A percentile compares a stretch with the other conserved stretches of the same genome.
phyloP scores from a whole-genome alignment of 805 yeast genomes.

The Pichia cabralensis region DNA sequence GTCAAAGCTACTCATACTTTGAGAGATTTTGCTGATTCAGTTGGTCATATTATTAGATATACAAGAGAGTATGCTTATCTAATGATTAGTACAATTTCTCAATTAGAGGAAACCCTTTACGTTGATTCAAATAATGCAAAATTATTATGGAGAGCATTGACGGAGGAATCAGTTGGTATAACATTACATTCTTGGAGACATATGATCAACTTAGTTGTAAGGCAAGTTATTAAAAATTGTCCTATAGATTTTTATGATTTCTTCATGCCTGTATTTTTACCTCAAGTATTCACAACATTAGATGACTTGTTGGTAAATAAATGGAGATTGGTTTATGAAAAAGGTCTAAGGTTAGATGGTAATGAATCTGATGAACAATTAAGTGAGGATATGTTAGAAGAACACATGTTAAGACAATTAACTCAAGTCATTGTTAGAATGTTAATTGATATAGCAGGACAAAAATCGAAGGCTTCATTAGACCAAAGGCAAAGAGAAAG shows the following conservation, averaged over 20 bases:
- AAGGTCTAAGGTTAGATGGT: conserved; percentile 47
- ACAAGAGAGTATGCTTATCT: conserved; percentile 93
- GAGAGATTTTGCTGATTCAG: conserved; percentile 95
- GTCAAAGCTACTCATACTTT: conserved; percentile 89
- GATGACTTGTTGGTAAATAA: conserved; percentile 63
- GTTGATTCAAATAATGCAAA: conserved; percentile 75
- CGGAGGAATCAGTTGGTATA: conserved; percentile 76
- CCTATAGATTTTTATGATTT: conserved; percentile 58
- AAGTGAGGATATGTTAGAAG: conserved; percentile 98
- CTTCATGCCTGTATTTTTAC: conserved; percentile 72
- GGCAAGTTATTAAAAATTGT: conserved; percentile 82
- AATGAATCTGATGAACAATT: conserved; percentile 63
- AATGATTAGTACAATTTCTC: conserved; percentile 82
- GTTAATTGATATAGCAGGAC: conserved; percentile 81
- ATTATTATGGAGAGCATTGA: conserved; percentile 75
- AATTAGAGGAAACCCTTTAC: conserved; percentile 80
- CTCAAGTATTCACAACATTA: conserved; percentile 61
- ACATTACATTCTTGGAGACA: conserved; percentile 97
- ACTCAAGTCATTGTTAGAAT: conserved; percentile 86
- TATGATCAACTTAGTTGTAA: conserved; percentile 78
- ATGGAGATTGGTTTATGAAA: conserved; percentile 63
- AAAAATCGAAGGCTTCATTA: conserved; percentile 39
- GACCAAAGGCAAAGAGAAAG: conserved; percentile 55
- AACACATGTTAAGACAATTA: conserved; percentile 82
- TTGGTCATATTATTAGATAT: conserved; percentile 90